Evolutionary conservation across 2,329 filamentous ascomycete genomes (phyloP), one percentile per base, ranked within the genome.

Genomic region (Xylariales sp.): DNA sequence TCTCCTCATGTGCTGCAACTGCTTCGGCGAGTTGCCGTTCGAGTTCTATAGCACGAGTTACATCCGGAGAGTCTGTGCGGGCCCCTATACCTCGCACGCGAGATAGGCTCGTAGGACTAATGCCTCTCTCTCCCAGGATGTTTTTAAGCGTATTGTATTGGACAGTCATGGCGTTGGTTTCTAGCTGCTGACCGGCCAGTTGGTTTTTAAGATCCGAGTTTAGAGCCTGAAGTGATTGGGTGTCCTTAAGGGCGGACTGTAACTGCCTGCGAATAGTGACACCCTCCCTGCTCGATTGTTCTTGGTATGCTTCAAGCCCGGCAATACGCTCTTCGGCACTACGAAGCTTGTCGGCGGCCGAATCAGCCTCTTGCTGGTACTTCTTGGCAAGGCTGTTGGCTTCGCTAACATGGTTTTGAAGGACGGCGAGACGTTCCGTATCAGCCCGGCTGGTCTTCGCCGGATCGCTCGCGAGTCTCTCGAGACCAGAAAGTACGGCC

Each of bases 281-380:
- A 56, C 94, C 94, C 80, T 99, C 97, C 52, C 96, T 89, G 80
- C 94, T 98, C 3, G 94, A 92, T 80, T 99, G 96, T 78, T 99
- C 96, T 81, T 99, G 96, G 79, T 98, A 98, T 34, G 94, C 93
- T 79, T 99, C 96, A 3, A 99, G 86, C 6, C 96, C 96, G 5
- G 96, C 97, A 78, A 99, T 98, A 49, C 96, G 90, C 82, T 98
- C 97, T 81, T 99, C 97, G 3, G 96, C 96, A 66, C 91, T 91
- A 61, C 96, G 91, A 61, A 99, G 85, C 78, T 94, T 97, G 76
- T 97, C 94, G 0, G 93, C 91, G 3, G 94, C 94, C 32, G 86
- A 82, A 78, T 99, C 93, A 0, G 94, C 95, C 67, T 97, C 94
- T 68, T 91, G 86, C 78, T 97, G 94, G 74, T 97, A 97, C 76